Percentiles rank a stretch among this genome's conserved stretches.
Evolutionary conservation across 208 protist genomes (phyloP).

Genomic region (Trypanosoma grayi): DNA sequence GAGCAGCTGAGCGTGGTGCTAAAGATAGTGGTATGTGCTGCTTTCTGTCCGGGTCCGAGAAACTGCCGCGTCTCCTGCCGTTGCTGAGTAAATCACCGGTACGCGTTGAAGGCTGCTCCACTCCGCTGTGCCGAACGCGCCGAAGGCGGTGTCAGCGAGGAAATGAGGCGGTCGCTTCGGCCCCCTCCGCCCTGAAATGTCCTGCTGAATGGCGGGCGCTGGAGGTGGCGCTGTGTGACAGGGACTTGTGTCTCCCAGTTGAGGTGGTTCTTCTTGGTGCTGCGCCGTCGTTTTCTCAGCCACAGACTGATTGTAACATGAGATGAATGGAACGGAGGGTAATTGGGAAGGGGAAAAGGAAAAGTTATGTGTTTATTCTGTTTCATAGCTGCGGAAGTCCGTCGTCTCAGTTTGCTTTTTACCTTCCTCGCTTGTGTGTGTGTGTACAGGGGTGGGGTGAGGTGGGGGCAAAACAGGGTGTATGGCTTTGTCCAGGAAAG

Average conservation of each 20-base stretch:
- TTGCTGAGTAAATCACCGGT: slow-evolving; percentile 2
- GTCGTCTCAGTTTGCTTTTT: too few relatives aligned
- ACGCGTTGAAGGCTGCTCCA: not conserved
- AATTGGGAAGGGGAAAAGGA: not conserved
- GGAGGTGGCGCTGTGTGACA: slow-evolving; percentile 9
- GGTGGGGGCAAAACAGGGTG: not conserved
- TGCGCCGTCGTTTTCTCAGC: too few relatives aligned
- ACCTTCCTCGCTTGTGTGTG: not conserved
- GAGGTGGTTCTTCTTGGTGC: slow-evolving; percentile 15
- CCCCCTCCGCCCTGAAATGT: not conserved
- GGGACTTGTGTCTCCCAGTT: slow-evolving; percentile 7
- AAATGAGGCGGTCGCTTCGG: not conserved
- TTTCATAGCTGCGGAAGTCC: too few relatives aligned
- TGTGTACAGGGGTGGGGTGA: not conserved
- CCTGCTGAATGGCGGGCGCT: not conserved
- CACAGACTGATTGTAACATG: too few relatives aligned
- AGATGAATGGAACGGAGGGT: not conserved
- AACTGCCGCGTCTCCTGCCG: not conserved
- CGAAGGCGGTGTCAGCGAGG: too few relatives aligned
- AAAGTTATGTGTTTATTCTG: too few relatives aligned
- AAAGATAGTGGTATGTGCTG: not conserved
- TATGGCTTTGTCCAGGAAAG: not conserved
- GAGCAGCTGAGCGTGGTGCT: not conserved
- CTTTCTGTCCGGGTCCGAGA: slow-evolving; percentile 1
- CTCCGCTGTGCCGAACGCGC: not conserved